Evolutionary conservation across 2,329 filamentous ascomycete genomes (phyloP), one percentile per base, ranked within the genome.

Genomic region (Alternaria burnsii): DNA sequence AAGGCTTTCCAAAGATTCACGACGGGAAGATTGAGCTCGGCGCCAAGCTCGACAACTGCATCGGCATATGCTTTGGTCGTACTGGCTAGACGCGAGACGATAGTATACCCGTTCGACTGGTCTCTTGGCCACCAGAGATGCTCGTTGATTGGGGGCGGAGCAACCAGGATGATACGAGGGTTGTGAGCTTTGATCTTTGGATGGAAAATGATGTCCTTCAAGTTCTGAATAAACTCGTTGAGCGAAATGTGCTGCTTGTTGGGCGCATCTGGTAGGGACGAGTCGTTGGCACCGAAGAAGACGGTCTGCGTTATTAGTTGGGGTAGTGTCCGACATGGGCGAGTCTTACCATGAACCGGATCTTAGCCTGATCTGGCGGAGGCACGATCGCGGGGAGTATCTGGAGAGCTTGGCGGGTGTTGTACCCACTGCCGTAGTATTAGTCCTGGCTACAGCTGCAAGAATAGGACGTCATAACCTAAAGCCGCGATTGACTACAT

Each of bases 251-350:
- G 88, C 78, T 98, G 95, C 10, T 83, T 82, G 52, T 87, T 88
- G 4, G 83, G 83, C 5, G 85, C 82, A 38, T 86, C 81, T 4
- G 88, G 85, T 4, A 96, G 78, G 55, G 89, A 89, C 4, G 94
- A 90, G 78, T 98, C 95, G 75, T 99, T 98, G 69, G 95, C 92
- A 18, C 95, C 95, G 61, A 97, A 89, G 67, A 97, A 89, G 59
- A 97, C 80, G 40, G 91, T 82, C 91, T 93, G 58, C 42, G n/a
- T 32, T 18, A 46, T 72, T 42, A 70, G 61, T 53, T 36, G 46
- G 42, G 32, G 40, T 44, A 32, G 20, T 18, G 7, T 16, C 40
- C 41, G 20, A 42, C 36, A 46, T 41, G 58, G 47, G 28, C 54
- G 28, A 20, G 20, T 52, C 61, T 24, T 73, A 91, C 90, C 66